Percentiles rank a stretch among this genome's conserved stretches.
Evolutionary conservation across 2,329 filamentous ascomycete genomes (phyloP).

Genomic region (Pyricularia pennisetigena): DNA sequence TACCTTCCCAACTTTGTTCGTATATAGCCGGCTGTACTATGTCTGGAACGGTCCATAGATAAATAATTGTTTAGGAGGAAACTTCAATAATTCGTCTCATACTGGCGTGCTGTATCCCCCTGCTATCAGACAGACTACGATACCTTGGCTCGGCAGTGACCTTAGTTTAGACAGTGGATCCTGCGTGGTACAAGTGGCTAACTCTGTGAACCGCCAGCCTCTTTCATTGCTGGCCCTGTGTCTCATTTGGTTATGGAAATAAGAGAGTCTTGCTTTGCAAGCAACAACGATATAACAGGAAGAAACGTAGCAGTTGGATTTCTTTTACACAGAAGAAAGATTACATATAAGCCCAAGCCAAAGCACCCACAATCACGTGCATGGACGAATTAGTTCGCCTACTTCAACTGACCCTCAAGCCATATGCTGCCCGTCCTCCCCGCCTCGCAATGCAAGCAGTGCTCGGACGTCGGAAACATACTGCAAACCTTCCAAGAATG

Average conservation of each 20-base stretch:
- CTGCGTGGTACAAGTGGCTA: neutral
- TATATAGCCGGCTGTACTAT: neutral
- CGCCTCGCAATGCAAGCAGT: conserved; percentile 76
- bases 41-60: neutral
- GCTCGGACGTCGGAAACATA: conserved; percentile 95
- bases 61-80: neutral
- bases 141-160: neutral
- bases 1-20: neutral
- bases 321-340: neutral
- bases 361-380: neutral
- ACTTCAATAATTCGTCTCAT: neutral
- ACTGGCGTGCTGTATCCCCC: neutral
- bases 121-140: neutral
- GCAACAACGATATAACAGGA: neutral
- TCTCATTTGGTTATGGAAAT: neutral
- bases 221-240: neutral
- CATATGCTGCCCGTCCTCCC: conserved; percentile 62
- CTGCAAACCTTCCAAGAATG: conserved; percentile 85
- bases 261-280: neutral
- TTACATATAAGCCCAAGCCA: neutral
- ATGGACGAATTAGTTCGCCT: neutral
- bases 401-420: conserved; percentile 18
- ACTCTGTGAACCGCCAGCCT: neutral
- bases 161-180: neutral
- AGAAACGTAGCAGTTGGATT: neutral